phyloP scores from a whole-genome alignment of 2,329 filamentous ascomycete species.

The Cladosporium sphaerospermum region DNA sequence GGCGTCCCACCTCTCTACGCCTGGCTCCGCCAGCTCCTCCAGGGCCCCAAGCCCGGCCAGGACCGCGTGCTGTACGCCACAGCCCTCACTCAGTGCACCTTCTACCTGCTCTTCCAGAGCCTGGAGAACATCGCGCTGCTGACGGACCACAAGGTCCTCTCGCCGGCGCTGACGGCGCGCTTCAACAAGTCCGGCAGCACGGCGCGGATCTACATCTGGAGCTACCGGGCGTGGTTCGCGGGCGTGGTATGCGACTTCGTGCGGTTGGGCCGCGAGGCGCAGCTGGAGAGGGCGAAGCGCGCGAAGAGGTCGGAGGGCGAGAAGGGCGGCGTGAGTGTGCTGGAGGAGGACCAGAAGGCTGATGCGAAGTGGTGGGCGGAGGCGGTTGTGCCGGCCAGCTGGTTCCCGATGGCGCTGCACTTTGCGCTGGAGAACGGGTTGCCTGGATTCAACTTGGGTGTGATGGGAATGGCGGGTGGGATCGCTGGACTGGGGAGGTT shows the following conservation, averaged over 20 bases:
- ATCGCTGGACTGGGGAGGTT: constrained; percentile 34
- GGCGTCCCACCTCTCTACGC: constrained; percentile 41
- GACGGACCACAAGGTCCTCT: constrained; percentile 36
- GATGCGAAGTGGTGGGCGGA: constrained; percentile 40
- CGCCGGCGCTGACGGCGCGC: constrained; percentile 29
- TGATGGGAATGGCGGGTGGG: constrained; percentile 38
- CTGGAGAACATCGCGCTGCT: constrained; percentile 40
- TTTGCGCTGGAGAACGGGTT: constrained; percentile 35
- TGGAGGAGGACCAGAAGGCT: constrained; percentile 32
- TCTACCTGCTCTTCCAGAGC: constrained; percentile 40
- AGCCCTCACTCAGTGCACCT: constrained; percentile 35
- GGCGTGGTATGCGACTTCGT: constrained; percentile 41
- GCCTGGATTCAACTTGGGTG: constrained; percentile 39
- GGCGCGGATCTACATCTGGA: constrained; percentile 35
- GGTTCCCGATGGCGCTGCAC: constrained; percentile 40
- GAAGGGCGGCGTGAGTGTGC: constrained; percentile 21
- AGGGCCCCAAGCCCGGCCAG: constrained; percentile 37
- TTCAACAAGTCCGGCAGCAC: constrained; percentile 29
- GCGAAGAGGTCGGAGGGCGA: constrained; percentile 20
- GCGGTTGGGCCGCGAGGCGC: constrained; percentile 37
- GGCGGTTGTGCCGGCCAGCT: constrained; percentile 36
- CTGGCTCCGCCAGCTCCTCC: constrained; percentile 36
- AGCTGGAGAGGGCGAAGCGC: constrained; percentile 33
- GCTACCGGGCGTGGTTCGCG: constrained; percentile 39
- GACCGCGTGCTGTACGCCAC: constrained; percentile 38